These are phyloP conservation scores for Melanogaster broomeanus DNA, from an alignment of 768 basidiomycete genomes.

Conservation along the genomic window DNA sequence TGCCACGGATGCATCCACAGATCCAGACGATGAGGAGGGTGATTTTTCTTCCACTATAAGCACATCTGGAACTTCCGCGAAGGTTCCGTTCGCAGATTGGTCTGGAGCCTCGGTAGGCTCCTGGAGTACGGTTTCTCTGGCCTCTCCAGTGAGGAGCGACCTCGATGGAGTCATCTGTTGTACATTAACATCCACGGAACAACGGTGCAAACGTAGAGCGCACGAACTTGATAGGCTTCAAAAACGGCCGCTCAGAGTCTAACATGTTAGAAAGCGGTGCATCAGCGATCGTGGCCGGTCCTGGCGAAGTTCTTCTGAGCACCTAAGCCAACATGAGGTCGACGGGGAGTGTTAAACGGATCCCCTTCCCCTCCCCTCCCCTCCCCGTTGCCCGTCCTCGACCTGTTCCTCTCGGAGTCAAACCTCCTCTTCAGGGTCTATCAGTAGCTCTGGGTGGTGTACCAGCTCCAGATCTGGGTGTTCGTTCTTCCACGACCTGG, in stretches of 20 bases:
- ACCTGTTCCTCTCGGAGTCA: slow-evolving; percentile 11
- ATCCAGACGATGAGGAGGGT: no score
- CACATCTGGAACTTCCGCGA: not conserved
- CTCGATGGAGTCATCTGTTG: not conserved
- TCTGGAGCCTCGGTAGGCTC: slow-evolving; percentile 12
- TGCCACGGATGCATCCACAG: not conserved
- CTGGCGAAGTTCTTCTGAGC: not conserved
- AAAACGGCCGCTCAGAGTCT: slow-evolving; percentile 56
- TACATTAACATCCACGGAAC: not conserved
- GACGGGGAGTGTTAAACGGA: not conserved
- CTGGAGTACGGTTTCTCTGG: not conserved
- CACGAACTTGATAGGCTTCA: slow-evolving; percentile 73
- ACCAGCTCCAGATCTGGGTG: slow-evolving; percentile 14
- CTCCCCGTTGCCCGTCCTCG: slow-evolving; percentile 28
- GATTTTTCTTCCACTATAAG: not conserved
- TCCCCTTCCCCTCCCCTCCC: slow-evolving; percentile 25
- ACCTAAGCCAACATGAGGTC: slow-evolving; percentile 1
- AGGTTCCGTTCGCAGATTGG: not conserved
- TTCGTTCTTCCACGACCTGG: slow-evolving; percentile 4
- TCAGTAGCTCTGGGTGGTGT: slow-evolving; percentile 16
- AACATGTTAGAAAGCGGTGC: slow-evolving; percentile 60
- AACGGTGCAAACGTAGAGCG: slow-evolving; percentile 52
- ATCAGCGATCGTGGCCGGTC: slow-evolving; percentile 18
- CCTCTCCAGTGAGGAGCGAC: slow-evolving; percentile 3
- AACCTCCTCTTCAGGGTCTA: slow-evolving; percentile 10